Base-by-base conservation (phyloP, 768 basidiomycete species). In the Rhizopogon rudus region DNA sequence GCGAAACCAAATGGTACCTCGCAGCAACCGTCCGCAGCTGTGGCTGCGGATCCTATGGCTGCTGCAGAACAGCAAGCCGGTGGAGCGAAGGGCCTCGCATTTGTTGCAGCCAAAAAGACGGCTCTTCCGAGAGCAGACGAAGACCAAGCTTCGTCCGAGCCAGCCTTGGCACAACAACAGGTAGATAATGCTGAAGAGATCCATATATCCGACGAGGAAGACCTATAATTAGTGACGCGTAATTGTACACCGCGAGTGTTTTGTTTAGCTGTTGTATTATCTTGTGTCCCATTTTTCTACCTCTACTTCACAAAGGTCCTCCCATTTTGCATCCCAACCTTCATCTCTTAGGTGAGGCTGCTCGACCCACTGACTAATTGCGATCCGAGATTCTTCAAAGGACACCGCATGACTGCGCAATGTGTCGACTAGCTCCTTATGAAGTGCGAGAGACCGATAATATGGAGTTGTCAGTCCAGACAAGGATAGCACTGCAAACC, bases 151-250 rank as follows among this genome's bases (percentile, higher is more conserved):
- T 65, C 51, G 31, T 55, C 59, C 13, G 63, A 66, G n/a, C 73
- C 71, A 37, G 58, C 71, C 25, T 69, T 65, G 42, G 66, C 61
- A 51, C 65, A 67, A 55, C 57, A 58, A 20, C 59, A 52, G 53
- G 71, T 53, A 29, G 71, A 64, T 25, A 93, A 94, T 65, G 81
- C 73, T 42, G 92, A 93, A 55, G 92, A 94, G 73, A 94, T 94
- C 57, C 89, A 87, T 57, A 92, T 93, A 63, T 88, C 87, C 46
- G 89, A 92, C 65, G 91, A 93, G 51, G 88, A 91, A 61, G 86
- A 87, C 64, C 65, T 77, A 68, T 81, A 76, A 69, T 60, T 46
- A 33, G 44, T 40, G 54, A 48, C 39, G 28, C 51, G 25, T 57
- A 1, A 25, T 62, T 52, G 51, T 61, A 60, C 29, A 40, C 44